Evolutionary conservation across 371 early-diverging fungal genomes (phyloP), one percentile per base, ranked within the genome.

Genomic region (Rhizopus sp.): DNA sequence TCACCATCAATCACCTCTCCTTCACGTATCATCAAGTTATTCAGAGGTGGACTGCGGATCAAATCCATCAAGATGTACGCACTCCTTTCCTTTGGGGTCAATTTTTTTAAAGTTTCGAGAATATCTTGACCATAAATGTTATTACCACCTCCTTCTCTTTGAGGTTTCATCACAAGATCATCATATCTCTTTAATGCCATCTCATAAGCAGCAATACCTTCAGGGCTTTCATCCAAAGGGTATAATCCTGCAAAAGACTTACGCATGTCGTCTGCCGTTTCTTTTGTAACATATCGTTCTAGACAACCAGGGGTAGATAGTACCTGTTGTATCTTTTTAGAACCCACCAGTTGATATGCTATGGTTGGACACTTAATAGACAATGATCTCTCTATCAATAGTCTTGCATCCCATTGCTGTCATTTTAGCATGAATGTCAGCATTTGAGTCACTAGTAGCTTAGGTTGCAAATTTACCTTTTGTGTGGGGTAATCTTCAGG

Each of bases 101-200:
- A 45, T 31, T 69, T 67, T 9, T 62, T 39, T 3, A 98, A 62
- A 0, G 69, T 63, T 5, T 41, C 45, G 5, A 83, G 76, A 49
- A 98, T 92, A 52, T 96, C 95, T n/a, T 79, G 63, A 13, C 95
- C 93, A 68, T 97, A 98, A 30, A 93, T 76, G 72, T 98, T 98
- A 77, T 96, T 93, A 34, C 95, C 98, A 12, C 99, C 99, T 4
- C 99, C 99, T 72, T 98, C 97, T 34, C 97, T 83, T 70, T 96
- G 97, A 4, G 99, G 97, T 69, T 98, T 98, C 81, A 96, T 81
- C 16, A 98, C 97, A 64, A 80, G 89, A 9, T 80, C 64, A 10
- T 78, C 80, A 3, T 93, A 91, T 15, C 81, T 60, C 12, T 64
- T 57, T 13, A 94, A 47, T 1, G 93, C 96, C 50, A 71, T 62